Percentiles rank a stretch among this genome's conserved stretches.
phyloP scores from a whole-genome alignment of 257 asterid species.

The Mentha longifolia region DNA sequence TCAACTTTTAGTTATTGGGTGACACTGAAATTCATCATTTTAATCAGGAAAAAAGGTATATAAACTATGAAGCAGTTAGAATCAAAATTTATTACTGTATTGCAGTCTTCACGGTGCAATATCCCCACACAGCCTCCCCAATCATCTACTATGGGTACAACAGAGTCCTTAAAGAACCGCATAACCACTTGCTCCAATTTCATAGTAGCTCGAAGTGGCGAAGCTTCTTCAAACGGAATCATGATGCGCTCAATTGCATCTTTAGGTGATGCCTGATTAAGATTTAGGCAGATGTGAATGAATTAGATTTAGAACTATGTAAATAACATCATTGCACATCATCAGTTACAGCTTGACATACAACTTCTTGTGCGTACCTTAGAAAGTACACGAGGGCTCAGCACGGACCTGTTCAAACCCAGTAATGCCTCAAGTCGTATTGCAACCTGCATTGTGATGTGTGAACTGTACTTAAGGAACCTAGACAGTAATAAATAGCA shows the following conservation, averaged over 20 bases:
- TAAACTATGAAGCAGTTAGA: constrained; percentile 22
- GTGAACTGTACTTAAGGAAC: constrained; percentile 16
- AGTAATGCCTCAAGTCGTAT: constrained; percentile 64
- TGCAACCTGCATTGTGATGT: constrained; percentile 62
- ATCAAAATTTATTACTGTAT: constrained; percentile 41
- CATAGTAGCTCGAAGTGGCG: constrained; percentile 59
- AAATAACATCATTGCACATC: constrained; percentile 13
- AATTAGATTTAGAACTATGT: constrained; percentile 23
- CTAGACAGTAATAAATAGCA: constrained; percentile 23
- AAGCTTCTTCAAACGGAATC: constrained; percentile 63
- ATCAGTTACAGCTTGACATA: constrained; percentile 23
- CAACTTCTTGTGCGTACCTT: constrained; percentile 43
- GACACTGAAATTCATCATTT: constrained; percentile 4
- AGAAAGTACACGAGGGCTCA: constrained; percentile 62
- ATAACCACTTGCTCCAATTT: constrained; percentile 57
- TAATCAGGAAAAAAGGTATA: background rate
- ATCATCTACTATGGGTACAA: constrained; percentile 64
- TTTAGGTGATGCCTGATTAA: constrained; percentile 49
- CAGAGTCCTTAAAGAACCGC: constrained; percentile 59
- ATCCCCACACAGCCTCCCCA: constrained; percentile 80
- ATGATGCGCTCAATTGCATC: constrained; percentile 61
- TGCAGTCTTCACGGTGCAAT: constrained; percentile 70
- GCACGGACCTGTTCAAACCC: constrained; percentile 57
- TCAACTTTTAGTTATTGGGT: constrained; percentile 6
- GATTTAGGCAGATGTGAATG: constrained; percentile 24